Evolutionary conservation across 805 yeast genomes (phyloP).

Genomic region (Metschnikowia amazonensis): DNA sequence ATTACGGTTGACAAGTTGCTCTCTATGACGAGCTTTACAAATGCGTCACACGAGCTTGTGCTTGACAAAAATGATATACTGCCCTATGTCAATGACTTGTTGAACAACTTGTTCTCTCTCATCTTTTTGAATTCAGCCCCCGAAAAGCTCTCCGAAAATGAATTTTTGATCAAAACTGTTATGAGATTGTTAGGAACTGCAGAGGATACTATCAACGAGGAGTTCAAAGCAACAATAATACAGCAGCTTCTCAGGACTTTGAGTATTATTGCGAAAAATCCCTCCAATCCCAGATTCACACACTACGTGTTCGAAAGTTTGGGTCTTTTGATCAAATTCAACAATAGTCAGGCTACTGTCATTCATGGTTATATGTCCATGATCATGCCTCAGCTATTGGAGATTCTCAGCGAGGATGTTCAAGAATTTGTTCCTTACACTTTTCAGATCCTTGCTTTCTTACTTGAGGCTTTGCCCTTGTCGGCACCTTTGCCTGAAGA

Average conservation of each 20-base stretch:
- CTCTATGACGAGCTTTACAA: conserved; percentile 58
- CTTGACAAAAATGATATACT: conserved; percentile 73
- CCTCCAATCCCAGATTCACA: conserved; percentile 90
- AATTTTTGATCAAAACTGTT: conserved; percentile 82
- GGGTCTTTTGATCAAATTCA: conserved; percentile 64
- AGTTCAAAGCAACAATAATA: conserved; percentile 46
- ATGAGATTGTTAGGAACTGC: conserved; percentile 78
- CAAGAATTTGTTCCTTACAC: conserved; percentile 93
- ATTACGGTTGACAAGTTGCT: conserved; percentile 87
- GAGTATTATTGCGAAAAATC: conserved; percentile 72
- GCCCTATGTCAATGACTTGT: conserved; percentile 53
- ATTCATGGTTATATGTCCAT: conserved; percentile 40
- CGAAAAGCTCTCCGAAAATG: conserved; percentile 92
- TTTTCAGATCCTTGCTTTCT: conserved; percentile 81
- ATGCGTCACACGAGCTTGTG: conserved; percentile 52
- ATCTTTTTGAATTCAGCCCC: conserved; percentile 58
- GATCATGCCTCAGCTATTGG: conserved; percentile 64
- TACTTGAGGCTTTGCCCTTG: conserved; percentile 59
- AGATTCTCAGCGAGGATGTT: conserved; percentile 73
- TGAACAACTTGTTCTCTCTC: conserved; percentile 62
- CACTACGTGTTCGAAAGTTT: conserved; percentile 89
- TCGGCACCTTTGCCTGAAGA: conserved; percentile 54
- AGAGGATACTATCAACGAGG: conserved; percentile 53
- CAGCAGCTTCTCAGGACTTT: conserved; percentile 69
- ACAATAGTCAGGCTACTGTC: conserved; percentile 21